A percentile compares a stretch with the other conserved stretches of the same genome.
These are phyloP conservation scores for Trametes coccinea DNA, from an alignment of 768 basidiomycete species.

Conservation along the genomic window DNA sequence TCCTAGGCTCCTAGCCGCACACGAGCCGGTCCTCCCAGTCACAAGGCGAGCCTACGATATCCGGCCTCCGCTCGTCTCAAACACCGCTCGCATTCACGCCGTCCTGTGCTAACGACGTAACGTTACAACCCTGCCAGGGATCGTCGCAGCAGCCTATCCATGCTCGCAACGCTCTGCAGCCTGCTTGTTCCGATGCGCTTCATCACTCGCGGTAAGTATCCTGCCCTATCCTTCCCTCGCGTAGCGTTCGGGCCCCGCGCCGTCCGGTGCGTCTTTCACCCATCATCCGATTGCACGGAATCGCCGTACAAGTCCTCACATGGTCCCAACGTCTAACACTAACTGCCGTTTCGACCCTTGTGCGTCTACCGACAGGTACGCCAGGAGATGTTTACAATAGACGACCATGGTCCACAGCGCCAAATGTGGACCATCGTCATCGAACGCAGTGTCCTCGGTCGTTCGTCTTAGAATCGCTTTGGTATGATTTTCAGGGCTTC, in stretches of 20 bases:
- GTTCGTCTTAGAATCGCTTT: background rate
- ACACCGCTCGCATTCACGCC: background rate
- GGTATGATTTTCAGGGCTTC: slow-evolving; percentile 5
- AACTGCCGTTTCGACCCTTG: too few relatives aligned
- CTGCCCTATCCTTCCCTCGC: background rate
- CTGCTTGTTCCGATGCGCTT: background rate
- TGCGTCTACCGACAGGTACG: too few relatives aligned
- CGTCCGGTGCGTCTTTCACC: background rate
- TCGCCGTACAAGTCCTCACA: background rate
- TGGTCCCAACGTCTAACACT: background rate
- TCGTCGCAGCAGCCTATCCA: background rate
- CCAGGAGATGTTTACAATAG: too few relatives aligned
- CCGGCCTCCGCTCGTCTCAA: background rate
- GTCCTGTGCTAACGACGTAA: background rate
- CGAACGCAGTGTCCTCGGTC: too few relatives aligned
- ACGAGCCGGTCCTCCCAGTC: background rate
- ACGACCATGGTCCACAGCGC: too few relatives aligned
- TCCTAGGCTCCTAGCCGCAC: background rate
- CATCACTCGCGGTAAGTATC: background rate
- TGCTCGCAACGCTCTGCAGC: too few relatives aligned
- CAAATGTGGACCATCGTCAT: too few relatives aligned
- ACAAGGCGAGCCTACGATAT: too few relatives aligned
- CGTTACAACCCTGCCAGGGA: background rate
- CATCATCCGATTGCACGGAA: background rate
- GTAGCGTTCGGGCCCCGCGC: background rate